Conservation (phyloP, 768 basidiomycete species). For the Macrolepiota fuliginosa region DNA sequence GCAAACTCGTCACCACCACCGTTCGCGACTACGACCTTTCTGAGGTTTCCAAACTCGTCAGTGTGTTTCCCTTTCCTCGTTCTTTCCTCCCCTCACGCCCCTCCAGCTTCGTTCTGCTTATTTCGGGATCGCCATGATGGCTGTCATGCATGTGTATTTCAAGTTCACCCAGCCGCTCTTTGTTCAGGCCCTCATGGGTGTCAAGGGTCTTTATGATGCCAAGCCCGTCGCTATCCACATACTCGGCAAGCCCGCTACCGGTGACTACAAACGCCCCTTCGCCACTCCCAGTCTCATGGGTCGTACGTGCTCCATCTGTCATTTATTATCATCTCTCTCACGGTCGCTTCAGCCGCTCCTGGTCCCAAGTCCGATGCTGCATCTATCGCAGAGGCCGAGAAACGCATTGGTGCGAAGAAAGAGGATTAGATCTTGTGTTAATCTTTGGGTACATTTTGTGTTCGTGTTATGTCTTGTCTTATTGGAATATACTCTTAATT, state of each 20-base stretch:
- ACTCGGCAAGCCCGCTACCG: slow-evolving; percentile 74
- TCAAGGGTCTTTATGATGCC: slow-evolving; percentile 87
- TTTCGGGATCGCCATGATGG: slow-evolving; percentile 85
- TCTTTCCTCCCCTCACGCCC: not conserved
- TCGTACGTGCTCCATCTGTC: not conserved
- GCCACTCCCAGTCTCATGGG: slow-evolving; percentile 13
- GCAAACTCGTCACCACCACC: slow-evolving; percentile 85
- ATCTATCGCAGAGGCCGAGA: slow-evolving; percentile 85
- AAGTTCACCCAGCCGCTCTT: slow-evolving; percentile 96
- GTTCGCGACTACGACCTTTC: slow-evolving; percentile 90
- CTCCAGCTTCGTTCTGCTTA: slow-evolving; percentile 61
- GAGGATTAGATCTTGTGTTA: slow-evolving; percentile 55
- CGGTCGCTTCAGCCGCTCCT: slow-evolving; percentile 34
- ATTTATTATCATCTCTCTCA: not conserved
- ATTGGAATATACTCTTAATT: slow-evolving; percentile 5
- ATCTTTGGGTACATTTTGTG: not conserved
- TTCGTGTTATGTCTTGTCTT: not conserved
- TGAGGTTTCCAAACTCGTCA: slow-evolving; percentile 79
- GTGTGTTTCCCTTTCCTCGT: slow-evolving; percentile 11
- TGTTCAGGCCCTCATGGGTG: slow-evolving; percentile 92
- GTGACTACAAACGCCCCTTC: slow-evolving; percentile 54
- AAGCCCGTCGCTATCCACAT: slow-evolving; percentile 83
- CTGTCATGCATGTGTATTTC: slow-evolving; percentile 90
- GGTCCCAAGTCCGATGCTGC: slow-evolving; percentile 87
- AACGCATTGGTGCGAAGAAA: slow-evolving; percentile 66